Conservation (phyloP, 208 protist genomes). For the Trypanosoma avium region DNA sequence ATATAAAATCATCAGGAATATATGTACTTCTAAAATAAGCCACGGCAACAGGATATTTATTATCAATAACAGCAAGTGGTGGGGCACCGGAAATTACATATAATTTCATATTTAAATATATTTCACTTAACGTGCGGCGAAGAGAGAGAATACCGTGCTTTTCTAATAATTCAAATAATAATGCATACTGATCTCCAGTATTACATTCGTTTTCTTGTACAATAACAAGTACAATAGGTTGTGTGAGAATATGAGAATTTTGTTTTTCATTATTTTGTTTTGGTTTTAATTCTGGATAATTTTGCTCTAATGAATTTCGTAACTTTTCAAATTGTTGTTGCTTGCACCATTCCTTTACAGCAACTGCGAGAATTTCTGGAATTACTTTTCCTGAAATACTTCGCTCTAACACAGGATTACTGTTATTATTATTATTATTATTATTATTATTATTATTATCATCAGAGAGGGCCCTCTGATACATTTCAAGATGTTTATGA, state of each 20-base stretch:
- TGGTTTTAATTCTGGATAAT: constrained; percentile 1
- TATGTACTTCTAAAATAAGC: constrained; percentile 95
- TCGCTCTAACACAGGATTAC: constrained; percentile 20
- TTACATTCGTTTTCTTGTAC: constrained; percentile 93
- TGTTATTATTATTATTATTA: background rate
- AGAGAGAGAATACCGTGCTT: constrained; percentile 75
- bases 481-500: constrained; percentile 73
- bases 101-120: constrained; percentile 56
- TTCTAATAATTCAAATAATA: constrained; percentile 79
- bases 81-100: constrained; percentile 8
- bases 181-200: constrained; percentile 90
- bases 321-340: constrained; percentile 15
- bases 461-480: constrained; percentile 20
- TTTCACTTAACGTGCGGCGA: constrained; percentile 79
- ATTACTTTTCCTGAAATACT: constrained; percentile 46
- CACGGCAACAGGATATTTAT: constrained; percentile 67
- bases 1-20: constrained; percentile 88
- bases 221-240: constrained; percentile 88
- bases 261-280: background rate
- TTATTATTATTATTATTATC: background rate
- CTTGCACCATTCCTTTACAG: constrained; percentile 43
- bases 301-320: background rate
- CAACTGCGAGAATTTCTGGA: constrained; percentile 41
- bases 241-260: no score
- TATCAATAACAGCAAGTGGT: constrained; percentile 71